Evolutionary conservation across 2,329 filamentous ascomycete genomes (phyloP).

Genomic region (Sclerotinia nivalis): DNA sequence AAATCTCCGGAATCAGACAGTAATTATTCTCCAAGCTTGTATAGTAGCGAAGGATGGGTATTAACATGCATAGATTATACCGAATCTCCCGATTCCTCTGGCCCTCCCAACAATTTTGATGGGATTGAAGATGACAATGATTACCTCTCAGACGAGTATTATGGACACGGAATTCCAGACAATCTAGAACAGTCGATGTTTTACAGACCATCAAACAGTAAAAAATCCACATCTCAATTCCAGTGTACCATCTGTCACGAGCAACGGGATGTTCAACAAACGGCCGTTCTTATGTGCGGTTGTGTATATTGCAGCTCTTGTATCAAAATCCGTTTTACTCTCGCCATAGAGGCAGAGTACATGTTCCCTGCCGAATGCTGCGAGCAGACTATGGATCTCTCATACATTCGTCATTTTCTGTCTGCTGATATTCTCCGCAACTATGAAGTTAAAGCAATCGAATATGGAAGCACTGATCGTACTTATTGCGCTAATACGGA

Average conservation of each 20-base stretch:
- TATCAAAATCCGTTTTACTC: background rate
- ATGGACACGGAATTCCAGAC: background rate
- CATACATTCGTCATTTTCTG: background rate
- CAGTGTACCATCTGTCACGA: background rate
- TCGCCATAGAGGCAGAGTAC: background rate
- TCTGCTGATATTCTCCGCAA: background rate
- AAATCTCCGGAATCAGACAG: background rate
- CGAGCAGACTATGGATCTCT: background rate
- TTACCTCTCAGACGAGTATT: too few species aligned
- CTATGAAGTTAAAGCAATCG: background rate
- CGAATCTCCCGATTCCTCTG: too few species aligned
- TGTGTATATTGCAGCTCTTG: background rate
- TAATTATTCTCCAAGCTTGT: too few species aligned
- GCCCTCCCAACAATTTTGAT: background rate
- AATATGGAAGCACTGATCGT: background rate
- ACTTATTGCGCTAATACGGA: background rate
- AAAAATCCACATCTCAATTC: background rate
- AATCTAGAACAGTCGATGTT: background rate
- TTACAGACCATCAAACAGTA: too few species aligned
- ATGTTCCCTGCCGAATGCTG: constrained; percentile 2
- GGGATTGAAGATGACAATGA: background rate
- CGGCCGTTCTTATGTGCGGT: background rate
- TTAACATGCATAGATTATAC: too few species aligned
- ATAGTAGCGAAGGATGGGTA: too few species aligned
- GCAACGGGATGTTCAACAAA: background rate